A percentile compares a stretch with the other conserved stretches of the same genome.
Evolutionary conservation across 495 filamentous ascomycete species (phyloP).

Genomic region (Trichoderma reesei): DNA sequence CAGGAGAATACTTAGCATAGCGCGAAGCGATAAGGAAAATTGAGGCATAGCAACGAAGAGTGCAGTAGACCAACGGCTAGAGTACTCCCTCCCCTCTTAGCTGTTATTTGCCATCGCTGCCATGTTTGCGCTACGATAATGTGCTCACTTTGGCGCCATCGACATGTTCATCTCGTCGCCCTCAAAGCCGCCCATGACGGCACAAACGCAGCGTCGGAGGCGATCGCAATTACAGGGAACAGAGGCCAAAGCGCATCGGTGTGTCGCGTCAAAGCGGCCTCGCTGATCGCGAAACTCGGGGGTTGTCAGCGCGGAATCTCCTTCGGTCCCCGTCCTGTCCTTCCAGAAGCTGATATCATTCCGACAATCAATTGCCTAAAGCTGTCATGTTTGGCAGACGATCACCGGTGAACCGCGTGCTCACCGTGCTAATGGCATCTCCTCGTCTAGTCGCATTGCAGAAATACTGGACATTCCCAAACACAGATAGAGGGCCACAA

Average conservation of each 20-base stretch:
- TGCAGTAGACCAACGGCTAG: too few relatives aligned
- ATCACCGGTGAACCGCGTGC: neutral
- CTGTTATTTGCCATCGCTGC: too few relatives aligned
- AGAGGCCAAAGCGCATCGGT: neutral
- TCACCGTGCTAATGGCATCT: neutral
- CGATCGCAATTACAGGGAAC: neutral
- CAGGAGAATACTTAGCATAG: too few relatives aligned
- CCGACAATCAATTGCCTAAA: neutral
- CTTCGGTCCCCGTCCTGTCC: neutral
- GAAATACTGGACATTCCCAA: neutral
- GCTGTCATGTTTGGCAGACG: neutral
- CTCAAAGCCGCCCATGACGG: neutral
- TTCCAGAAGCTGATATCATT: neutral
- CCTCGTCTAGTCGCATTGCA: neutral
- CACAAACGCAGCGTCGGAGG: neutral
- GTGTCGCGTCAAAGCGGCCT: neutral
- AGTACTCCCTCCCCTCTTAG: too few relatives aligned
- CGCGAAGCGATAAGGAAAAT: neutral
- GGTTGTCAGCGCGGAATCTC: neutral
- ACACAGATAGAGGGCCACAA: neutral
- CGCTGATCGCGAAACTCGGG: neutral
- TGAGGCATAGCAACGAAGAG: neutral
- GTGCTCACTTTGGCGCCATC: too few relatives aligned
- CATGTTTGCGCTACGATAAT: too few relatives aligned
- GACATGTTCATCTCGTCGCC: neutral